Evolutionary conservation across 768 basidiomycete species (phyloP), one percentile per base, ranked within the genome.

Genomic region (Suillus spraguei): DNA sequence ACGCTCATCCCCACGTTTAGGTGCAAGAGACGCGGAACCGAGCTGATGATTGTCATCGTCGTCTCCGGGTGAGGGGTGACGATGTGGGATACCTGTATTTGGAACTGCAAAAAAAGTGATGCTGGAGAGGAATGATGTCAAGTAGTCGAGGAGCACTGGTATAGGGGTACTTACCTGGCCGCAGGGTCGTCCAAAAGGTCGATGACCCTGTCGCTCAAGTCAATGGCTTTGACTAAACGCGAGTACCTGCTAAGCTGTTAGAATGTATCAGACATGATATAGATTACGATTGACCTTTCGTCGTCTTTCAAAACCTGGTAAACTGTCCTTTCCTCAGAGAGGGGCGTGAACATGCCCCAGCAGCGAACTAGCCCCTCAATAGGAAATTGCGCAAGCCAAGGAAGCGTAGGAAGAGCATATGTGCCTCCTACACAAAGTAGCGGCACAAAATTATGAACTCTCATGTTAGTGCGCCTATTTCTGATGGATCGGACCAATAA

Each of bases 31-130:
- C 20, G 39, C 3, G 47, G 55, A 52, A 46, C 49, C 53, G 11
- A 56, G 20, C 10, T 58, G 7, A 44, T 50, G 6, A 13, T 47
- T 47, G 33, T 38, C 52, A 17, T 55, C 36, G 22, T 55, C 59
- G 28, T 60, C 54, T 13, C 47, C 42, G n/a, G 46, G 61, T 28
- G 32, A 67, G 60, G 55, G 74, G n/a, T 46, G 67, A 17, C 62
- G 66, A 36, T 67, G 75, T 13, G 69, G 78, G 22, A 85, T 67
- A n/a, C 78, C 83, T 60, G 70, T 76, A 66, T 85, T 77, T 5
- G 83, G 81, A 20, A 80, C 77, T 0, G 84, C 85, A 64, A 86
- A 85, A 71, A 85, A 83, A 0, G 85, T 85, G 28, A 85, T 61
- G n/a, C 84, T 85, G 47, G 9, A 35, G 50, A 17, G n/a, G 39